These are phyloP conservation scores for Cystobasidium onofrii DNA, from an alignment of 768 basidiomycete species.

Conservation along the genomic window DNA sequence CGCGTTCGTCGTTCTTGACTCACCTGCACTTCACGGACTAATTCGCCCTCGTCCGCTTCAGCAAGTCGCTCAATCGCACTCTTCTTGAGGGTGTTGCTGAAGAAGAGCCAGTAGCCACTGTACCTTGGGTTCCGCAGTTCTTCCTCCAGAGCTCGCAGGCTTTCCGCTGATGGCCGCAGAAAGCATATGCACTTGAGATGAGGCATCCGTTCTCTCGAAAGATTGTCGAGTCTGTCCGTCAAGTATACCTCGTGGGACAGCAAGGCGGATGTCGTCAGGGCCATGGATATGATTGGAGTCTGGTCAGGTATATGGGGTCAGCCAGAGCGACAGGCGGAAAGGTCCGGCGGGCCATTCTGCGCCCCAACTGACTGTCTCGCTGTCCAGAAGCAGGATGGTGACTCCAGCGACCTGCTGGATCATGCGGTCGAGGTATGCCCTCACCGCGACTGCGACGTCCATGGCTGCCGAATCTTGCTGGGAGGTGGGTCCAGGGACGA, in stretches of 20 bases:
- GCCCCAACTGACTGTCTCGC: slow-evolving; percentile 66
- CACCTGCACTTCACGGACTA: slow-evolving; percentile 94
- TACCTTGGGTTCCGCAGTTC: slow-evolving; percentile 88
- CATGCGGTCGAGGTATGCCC: slow-evolving; percentile 84
- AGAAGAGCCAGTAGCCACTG: slow-evolving; percentile 97
- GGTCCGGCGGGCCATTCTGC: not conserved
- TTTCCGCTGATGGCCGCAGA: slow-evolving; percentile 70
- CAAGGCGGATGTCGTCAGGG: slow-evolving; percentile 84
- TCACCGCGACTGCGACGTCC: slow-evolving; percentile 93
- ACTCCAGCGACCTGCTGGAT: slow-evolving; percentile 75
- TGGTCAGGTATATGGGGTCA: slow-evolving; percentile 5
- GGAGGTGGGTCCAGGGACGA: too few species aligned
- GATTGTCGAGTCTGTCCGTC: slow-evolving; percentile 95
- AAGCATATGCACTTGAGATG: slow-evolving; percentile 98
- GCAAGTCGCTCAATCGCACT: slow-evolving; percentile 83
- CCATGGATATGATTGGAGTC: slow-evolving; percentile 93
- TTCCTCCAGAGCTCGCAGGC: slow-evolving; percentile 68
- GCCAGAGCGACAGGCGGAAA: not conserved
- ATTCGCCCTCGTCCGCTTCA: slow-evolving; percentile 88
- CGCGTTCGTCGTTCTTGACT: slow-evolving; percentile 34
- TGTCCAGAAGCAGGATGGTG: slow-evolving; percentile 91
- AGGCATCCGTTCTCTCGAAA: slow-evolving; percentile 64
- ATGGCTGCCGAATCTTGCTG: slow-evolving; percentile 54
- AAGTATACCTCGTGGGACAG: slow-evolving; percentile 94
- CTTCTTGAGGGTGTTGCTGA: slow-evolving; percentile 88